Conservation (phyloP, 2,329 filamentous ascomycete species). For the Keithomyces neogunnii region DNA sequence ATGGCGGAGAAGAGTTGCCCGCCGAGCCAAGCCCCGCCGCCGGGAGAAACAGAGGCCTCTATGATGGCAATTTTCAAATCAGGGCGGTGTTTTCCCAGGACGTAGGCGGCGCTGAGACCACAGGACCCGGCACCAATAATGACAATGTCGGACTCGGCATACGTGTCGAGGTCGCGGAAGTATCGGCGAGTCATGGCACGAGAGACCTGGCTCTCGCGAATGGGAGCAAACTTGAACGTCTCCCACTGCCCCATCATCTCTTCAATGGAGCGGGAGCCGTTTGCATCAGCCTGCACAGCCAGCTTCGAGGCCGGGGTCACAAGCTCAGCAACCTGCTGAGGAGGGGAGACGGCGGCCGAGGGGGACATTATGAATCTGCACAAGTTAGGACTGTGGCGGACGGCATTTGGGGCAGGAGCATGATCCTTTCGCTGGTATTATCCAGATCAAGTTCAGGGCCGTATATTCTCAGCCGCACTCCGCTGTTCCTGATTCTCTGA, state of each 20-base stretch:
- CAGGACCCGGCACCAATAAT: slow-evolving; percentile 88
- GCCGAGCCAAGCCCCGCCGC: slow-evolving; percentile 85
- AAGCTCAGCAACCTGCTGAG: slow-evolving; percentile 38
- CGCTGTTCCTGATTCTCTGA: slow-evolving; percentile 5
- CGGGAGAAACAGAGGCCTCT: slow-evolving; percentile 79
- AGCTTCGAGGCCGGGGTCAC: slow-evolving; percentile 38
- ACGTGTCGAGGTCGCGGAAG: slow-evolving; percentile 80
- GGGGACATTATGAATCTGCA: slow-evolving; percentile 60
- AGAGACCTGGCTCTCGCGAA: slow-evolving; percentile 86
- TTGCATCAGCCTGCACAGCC: slow-evolving; percentile 18
- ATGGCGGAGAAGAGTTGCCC: slow-evolving; percentile 93
- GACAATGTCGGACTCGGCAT: slow-evolving; percentile 89
- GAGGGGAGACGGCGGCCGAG: slow-evolving; percentile 57
- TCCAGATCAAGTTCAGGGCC: slow-evolving; percentile 93
- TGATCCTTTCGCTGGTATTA: slow-evolving; percentile 99
- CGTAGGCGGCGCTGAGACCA: slow-evolving; percentile 77
- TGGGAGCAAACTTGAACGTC: slow-evolving; percentile 71
- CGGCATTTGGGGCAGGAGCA: slow-evolving; percentile 50
- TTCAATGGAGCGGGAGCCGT: slow-evolving; percentile 43
- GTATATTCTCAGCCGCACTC: slow-evolving; percentile 70
- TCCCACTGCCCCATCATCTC: slow-evolving; percentile 73
- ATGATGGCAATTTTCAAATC: slow-evolving; percentile 89
- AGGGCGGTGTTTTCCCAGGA: slow-evolving; percentile 72
- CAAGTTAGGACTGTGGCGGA: slow-evolving; percentile 20
- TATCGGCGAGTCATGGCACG: slow-evolving; percentile 91